Conservation (phyloP, 495 filamentous ascomycete species). For the Lasiosphaeriaceae sp. region DNA sequence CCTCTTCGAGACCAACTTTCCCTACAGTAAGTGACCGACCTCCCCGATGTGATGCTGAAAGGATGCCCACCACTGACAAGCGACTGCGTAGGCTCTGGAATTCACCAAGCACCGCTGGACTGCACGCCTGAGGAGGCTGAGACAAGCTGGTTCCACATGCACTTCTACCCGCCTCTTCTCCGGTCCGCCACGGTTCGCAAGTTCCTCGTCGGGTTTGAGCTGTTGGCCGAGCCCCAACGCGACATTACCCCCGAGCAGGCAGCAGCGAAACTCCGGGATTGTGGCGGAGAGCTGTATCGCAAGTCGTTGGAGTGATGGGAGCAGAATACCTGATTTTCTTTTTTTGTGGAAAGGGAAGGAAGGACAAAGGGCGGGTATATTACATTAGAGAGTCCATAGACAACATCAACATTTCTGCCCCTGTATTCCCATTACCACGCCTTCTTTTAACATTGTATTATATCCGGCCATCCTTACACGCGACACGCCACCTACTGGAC, state of each 20-base stretch:
- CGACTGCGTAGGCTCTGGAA: slow-evolving; percentile 55
- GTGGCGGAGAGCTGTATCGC: slow-evolving; percentile 80
- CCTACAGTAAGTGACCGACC: slow-evolving; percentile 61
- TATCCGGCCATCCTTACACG: neutral
- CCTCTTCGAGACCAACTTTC: slow-evolving; percentile 93
- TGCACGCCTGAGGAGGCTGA: slow-evolving; percentile 82
- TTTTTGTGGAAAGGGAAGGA: slow-evolving; percentile 6
- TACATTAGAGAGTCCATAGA: slow-evolving; percentile 1
- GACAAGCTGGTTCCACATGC: slow-evolving; percentile 86
- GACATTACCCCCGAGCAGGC: slow-evolving; percentile 98
- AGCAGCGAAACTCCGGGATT: slow-evolving; percentile 66
- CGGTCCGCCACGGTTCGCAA: slow-evolving; percentile 91
- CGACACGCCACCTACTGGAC: slow-evolving; percentile 30
- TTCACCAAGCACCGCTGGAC: slow-evolving; percentile 91
- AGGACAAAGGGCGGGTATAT: slow-evolving; percentile 4
- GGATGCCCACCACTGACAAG: neutral
- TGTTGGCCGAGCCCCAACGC: slow-evolving; percentile 94
- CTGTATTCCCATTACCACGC: neutral
- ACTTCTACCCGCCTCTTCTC: slow-evolving; percentile 93
- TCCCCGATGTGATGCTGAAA: neutral
- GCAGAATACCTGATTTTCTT: neutral
- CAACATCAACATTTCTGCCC: neutral
- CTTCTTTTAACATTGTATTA: neutral
- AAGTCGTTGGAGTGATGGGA: slow-evolving; percentile 50
- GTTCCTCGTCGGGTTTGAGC: slow-evolving; percentile 92